Conservation (phyloP, 2,329 filamentous ascomycete genomes). For the Botryotinia convoluta region DNA sequence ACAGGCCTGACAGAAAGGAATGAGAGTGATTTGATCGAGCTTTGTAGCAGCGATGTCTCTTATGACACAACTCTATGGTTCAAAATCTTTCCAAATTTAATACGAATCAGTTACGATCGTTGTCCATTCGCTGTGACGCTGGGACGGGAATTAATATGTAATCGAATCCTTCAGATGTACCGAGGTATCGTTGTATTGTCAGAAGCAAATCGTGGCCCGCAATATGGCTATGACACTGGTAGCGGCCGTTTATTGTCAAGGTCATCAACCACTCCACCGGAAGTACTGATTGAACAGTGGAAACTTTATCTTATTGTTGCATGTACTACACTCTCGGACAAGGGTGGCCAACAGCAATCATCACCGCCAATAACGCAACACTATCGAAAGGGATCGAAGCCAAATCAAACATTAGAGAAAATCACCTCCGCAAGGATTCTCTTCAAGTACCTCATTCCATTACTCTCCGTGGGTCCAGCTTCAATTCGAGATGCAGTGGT, state of each 20-base stretch:
- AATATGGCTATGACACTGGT: conserved; percentile 58
- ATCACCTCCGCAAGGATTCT: conserved; percentile 84
- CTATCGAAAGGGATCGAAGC: conserved; percentile 76
- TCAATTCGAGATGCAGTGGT: conserved; percentile 89
- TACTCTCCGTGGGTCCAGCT: conserved; percentile 75
- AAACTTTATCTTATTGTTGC: conserved; percentile 96
- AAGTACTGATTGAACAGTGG: conserved; percentile 94
- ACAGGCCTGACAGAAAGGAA: conserved; percentile 60
- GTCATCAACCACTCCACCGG: conserved; percentile 70
- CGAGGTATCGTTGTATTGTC: conserved; percentile 76
- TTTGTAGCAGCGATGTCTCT: conserved; percentile 91
- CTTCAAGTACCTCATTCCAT: conserved; percentile 87
- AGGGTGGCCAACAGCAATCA: conserved; percentile 63
- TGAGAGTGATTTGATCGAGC: conserved; percentile 83
- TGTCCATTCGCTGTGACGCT: conserved; percentile 90
- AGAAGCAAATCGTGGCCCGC: conserved; percentile 64
- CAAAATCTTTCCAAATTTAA: conserved; percentile 94
- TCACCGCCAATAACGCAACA: conserved; percentile 65
- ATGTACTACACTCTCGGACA: conserved; percentile 88
- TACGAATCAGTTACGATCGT: conserved; percentile 84
- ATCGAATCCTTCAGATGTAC: conserved; percentile 90
- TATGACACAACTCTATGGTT: conserved; percentile 97
- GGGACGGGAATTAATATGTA: conserved; percentile 87
- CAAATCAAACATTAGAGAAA: conserved; percentile 65
- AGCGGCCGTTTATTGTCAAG: conserved; percentile 47